Evolutionary conservation across 306 rosid species (phyloP).

Genomic region (Spatholobus suberectus): DNA sequence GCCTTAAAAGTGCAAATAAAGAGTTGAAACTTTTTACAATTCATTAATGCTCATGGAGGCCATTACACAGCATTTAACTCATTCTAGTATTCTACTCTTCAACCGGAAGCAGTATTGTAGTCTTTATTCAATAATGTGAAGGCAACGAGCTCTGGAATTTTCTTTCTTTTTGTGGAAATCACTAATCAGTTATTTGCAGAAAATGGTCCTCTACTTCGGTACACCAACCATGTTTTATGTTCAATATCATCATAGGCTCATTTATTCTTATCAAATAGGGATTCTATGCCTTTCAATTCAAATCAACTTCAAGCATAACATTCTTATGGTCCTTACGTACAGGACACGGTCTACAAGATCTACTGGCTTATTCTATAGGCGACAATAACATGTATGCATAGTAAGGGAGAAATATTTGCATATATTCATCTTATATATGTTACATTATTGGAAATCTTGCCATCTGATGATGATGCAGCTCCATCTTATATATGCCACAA

Average conservation of each 20-base stretch:
- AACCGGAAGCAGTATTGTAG: not conserved
- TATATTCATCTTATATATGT: too few relatives aligned
- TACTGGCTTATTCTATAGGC: not conserved
- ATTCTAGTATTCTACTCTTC: not conserved
- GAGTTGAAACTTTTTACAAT: not conserved
- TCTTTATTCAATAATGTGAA: not conserved
- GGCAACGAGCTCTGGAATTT: not conserved
- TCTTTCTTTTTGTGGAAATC: not conserved
- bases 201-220: not conserved
- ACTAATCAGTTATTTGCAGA: not conserved
- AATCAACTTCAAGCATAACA: slow-evolving; percentile 23
- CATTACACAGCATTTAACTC: not conserved
- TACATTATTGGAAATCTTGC: too few relatives aligned
- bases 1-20: not conserved
- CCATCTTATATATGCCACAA: not conserved
- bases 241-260: not conserved
- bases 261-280: slow-evolving; percentile 15
- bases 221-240: slow-evolving; percentile 24
- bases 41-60: too few relatives aligned
- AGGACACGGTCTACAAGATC: not conserved
- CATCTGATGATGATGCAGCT: too few relatives aligned
- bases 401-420: too few relatives aligned
- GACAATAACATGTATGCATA: not conserved
- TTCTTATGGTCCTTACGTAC: slow-evolving; percentile 23
- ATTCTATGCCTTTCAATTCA: slow-evolving; percentile 22